These are phyloP conservation scores for Rhinocladiella similis DNA, from an alignment of 2,329 filamentous ascomycete genomes.

Conservation along the genomic window DNA sequence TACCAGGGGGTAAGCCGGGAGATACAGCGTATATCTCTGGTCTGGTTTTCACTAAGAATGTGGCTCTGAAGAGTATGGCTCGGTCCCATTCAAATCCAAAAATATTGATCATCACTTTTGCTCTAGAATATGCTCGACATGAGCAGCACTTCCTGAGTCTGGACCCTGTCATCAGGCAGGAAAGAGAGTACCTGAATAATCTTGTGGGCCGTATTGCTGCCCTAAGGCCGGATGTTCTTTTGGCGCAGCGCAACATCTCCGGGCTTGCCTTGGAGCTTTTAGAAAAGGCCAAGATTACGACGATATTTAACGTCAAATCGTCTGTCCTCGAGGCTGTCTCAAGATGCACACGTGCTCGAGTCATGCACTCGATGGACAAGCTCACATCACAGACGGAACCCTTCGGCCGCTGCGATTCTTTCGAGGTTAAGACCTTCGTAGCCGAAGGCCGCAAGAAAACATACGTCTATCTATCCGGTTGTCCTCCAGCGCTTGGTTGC, in stretches of 20 bases:
- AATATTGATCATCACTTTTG: conserved; percentile 90
- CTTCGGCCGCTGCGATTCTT: conserved; percentile 78
- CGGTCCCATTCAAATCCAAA: conserved; percentile 79
- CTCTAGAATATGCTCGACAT: conserved; percentile 92
- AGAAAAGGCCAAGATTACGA: conserved; percentile 84
- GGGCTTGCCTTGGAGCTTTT: conserved; percentile 87
- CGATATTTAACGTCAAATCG: conserved; percentile 94
- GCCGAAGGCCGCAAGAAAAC: conserved; percentile 85
- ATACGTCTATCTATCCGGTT: conserved; percentile 92
- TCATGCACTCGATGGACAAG: conserved; percentile 95
- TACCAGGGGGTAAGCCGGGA: conserved; percentile 82
- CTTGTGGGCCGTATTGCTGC: conserved; percentile 89
- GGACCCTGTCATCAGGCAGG: conserved; percentile 93
- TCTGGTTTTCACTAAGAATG: conserved; percentile 94
- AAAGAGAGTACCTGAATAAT: conserved; percentile 88
- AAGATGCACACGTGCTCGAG: conserved; percentile 83
- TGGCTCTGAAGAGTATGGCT: conserved; percentile 95
- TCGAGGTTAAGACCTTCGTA: conserved; percentile 94
- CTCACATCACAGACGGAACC: conserved; percentile 73
- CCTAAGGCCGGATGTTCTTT: conserved; percentile 76
- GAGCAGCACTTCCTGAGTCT: conserved; percentile 97
- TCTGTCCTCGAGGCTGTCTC: conserved; percentile 95
- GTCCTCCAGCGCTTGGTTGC: conserved; percentile 84
- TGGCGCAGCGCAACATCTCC: conserved; percentile 92
- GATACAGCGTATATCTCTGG: conserved; percentile 97